These are phyloP conservation scores for Vitis rotundifolia DNA, from an alignment of 164 flowering plant species.

Conservation along the genomic window DNA sequence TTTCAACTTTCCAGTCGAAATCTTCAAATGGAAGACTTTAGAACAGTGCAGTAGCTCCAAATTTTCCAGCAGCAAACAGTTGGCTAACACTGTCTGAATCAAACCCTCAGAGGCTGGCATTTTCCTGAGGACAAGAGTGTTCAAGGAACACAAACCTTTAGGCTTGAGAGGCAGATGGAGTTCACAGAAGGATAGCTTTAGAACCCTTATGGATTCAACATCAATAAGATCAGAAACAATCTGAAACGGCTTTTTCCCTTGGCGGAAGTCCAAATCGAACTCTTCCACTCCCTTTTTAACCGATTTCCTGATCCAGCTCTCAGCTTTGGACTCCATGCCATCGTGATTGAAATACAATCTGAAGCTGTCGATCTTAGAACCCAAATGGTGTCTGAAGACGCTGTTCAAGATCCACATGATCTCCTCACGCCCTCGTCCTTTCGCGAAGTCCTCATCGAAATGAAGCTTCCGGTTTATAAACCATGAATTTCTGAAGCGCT, in stretches of 20 bases:
- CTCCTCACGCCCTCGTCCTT: background rate
- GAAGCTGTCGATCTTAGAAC: conserved; percentile 1
- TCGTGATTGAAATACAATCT: background rate
- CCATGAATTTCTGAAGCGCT: too few species aligned
- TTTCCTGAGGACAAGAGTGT: background rate
- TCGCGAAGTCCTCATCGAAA: conserved; percentile 4
- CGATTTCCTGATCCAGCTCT: conserved; percentile 1
- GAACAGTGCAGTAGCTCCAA: conserved; percentile 3
- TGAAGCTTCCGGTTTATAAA: background rate
- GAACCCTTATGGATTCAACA: background rate
- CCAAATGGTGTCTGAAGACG: background rate
- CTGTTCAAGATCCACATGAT: background rate
- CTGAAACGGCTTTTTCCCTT: background rate
- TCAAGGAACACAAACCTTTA: background rate
- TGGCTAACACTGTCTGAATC: background rate
- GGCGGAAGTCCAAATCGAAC: conserved; percentile 6
- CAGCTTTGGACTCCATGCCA: background rate
- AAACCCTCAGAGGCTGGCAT: background rate
- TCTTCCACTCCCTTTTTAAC: conserved; percentile 11
- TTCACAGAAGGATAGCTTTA: conserved; percentile 2
- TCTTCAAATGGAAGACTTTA: background rate
- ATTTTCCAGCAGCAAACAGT: conserved; percentile 9
- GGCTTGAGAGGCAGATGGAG: background rate
- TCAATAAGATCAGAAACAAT: background rate
- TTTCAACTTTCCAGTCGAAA: background rate